Percentiles rank a stretch among this genome's conserved stretches.
phyloP scores from a whole-genome alignment of 2,329 filamentous ascomycete species.

The Exophiala lecanii-corni region DNA sequence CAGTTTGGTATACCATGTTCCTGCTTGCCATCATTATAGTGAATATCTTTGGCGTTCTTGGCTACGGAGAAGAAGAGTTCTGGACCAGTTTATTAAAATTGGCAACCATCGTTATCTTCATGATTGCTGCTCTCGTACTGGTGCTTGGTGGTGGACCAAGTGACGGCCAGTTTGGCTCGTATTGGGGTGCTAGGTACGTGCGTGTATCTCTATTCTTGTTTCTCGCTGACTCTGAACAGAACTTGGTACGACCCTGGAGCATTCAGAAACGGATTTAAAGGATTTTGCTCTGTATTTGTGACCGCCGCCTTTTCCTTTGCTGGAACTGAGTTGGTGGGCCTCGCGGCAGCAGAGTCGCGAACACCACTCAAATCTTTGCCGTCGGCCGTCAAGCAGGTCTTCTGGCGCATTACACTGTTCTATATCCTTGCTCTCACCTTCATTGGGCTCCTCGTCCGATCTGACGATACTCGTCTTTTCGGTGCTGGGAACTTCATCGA shows the following conservation, averaged over 20 bases:
- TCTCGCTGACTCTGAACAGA: constrained; percentile 59
- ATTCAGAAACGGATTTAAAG: constrained; percentile 44
- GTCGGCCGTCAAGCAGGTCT: constrained; percentile 46
- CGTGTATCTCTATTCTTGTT: no score
- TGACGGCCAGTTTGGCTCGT: constrained; percentile 29
- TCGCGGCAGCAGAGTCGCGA: constrained; percentile 49
- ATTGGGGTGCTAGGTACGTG: constrained; percentile 32
- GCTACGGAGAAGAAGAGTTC: constrained; percentile 80
- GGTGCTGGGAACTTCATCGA: constrained; percentile 33
- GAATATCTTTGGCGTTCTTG: constrained; percentile 77
- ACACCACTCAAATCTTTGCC: constrained; percentile 48
- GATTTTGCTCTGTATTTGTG: constrained; percentile 54
- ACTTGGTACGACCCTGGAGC: constrained; percentile 61
- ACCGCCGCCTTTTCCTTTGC: constrained; percentile 52
- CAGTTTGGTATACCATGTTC: constrained; percentile 64
- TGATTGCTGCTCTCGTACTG: constrained; percentile 18
- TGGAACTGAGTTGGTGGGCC: constrained; percentile 51
- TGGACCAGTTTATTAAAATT: constrained; percentile 76
- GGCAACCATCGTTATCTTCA: constrained; percentile 52
- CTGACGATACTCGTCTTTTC: constrained; percentile 37
- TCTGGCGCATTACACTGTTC: constrained; percentile 49
- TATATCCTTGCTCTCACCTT: constrained; percentile 45
- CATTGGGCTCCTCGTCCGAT: constrained; percentile 42
- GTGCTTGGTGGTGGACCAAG: constrained; percentile 36
- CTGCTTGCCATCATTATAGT: constrained; percentile 65